Evolutionary conservation across 2,329 filamentous ascomycete species (phyloP).

Genomic region (Colletotrichum sp.): DNA sequence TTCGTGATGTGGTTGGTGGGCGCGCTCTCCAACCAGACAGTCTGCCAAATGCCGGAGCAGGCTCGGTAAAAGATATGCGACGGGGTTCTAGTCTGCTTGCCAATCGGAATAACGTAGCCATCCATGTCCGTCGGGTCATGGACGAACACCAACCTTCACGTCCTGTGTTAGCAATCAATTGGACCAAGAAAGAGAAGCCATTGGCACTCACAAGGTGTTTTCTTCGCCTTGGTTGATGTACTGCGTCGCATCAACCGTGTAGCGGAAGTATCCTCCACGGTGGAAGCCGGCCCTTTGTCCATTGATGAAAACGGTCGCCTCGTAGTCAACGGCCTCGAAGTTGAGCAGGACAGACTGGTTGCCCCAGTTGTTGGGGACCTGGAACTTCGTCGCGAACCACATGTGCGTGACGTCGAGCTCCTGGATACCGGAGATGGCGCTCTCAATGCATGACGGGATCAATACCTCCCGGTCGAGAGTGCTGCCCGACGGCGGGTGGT

Average conservation of each 20-base stretch:
- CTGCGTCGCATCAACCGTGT: conserved; percentile 63
- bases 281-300: conserved; percentile 56
- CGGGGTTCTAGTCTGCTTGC: conserved; percentile 64
- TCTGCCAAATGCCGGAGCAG: conserved; percentile 78
- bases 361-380: conserved; percentile 51
- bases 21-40: conserved; percentile 72
- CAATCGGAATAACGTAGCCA: conserved; percentile 64
- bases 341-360: conserved; percentile 52
- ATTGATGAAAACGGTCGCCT: conserved; percentile 64
- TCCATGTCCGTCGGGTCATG: conserved; percentile 69
- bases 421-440: conserved; percentile 54
- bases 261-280: conserved; percentile 66
- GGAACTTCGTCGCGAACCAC: conserved; percentile 58
- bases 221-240: conserved; percentile 41
- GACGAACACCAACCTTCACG: conserved; percentile 63
- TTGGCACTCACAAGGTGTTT: conserved; percentile 58
- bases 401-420: conserved; percentile 44
- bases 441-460: conserved; percentile 49
- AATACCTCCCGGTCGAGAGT: conserved; percentile 43
- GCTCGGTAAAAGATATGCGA: conserved; percentile 74
- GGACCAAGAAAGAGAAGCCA: neutral
- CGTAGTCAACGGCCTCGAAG: conserved; percentile 65
- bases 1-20: conserved; percentile 61
- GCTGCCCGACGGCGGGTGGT: conserved; percentile 24
- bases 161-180: neutral